These are phyloP conservation scores for Lentinula raphanica DNA, from an alignment of 768 basidiomycete species.

Conservation along the genomic window DNA sequence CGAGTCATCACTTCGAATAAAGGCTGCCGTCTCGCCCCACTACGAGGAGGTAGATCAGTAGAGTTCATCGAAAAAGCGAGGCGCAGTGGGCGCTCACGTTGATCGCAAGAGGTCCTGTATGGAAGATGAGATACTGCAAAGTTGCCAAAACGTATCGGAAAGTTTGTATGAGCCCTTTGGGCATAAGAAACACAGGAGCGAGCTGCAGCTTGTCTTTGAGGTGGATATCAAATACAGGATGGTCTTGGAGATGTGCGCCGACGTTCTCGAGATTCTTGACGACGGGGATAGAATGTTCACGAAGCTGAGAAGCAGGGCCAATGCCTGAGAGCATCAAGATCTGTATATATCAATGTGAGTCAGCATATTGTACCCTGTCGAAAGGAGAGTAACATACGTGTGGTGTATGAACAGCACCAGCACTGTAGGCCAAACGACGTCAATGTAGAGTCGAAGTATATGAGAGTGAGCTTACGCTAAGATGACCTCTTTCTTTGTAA, in stretches of 20 bases:
- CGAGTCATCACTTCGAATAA: slow-evolving; percentile 45
- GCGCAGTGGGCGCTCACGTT: slow-evolving; percentile 37
- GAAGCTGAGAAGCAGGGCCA: slow-evolving; percentile 58
- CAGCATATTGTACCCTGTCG: not conserved
- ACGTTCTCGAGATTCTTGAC: slow-evolving; percentile 67
- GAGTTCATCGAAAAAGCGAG: not conserved
- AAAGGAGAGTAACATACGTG: slow-evolving; percentile 29
- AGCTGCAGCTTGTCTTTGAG: slow-evolving; percentile 46
- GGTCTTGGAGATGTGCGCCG: slow-evolving; percentile 70
- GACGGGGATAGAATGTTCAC: slow-evolving; percentile 46
- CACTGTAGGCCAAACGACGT: slow-evolving; percentile 27
- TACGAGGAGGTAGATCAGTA: slow-evolving; percentile 9
- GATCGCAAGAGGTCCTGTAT: slow-evolving; percentile 45
- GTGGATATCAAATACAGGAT: slow-evolving; percentile 48
- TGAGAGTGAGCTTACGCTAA: slow-evolving; percentile 40
- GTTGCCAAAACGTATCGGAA: slow-evolving; percentile 27
- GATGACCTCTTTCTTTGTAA: slow-evolving; percentile 51
- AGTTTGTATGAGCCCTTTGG: slow-evolving; percentile 19
- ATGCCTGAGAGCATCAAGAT: slow-evolving; percentile 73
- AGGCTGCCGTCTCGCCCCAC: slow-evolving; percentile 48
- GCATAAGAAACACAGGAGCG: slow-evolving; percentile 36
- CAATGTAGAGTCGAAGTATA: not conserved
- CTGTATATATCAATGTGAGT: slow-evolving; percentile 21
- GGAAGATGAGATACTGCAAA: slow-evolving; percentile 36
- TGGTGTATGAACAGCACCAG: slow-evolving; percentile 60